Conservation (phyloP, 2,329 filamentous ascomycete species). For the Nannizziopsis arthrosporioides region DNA sequence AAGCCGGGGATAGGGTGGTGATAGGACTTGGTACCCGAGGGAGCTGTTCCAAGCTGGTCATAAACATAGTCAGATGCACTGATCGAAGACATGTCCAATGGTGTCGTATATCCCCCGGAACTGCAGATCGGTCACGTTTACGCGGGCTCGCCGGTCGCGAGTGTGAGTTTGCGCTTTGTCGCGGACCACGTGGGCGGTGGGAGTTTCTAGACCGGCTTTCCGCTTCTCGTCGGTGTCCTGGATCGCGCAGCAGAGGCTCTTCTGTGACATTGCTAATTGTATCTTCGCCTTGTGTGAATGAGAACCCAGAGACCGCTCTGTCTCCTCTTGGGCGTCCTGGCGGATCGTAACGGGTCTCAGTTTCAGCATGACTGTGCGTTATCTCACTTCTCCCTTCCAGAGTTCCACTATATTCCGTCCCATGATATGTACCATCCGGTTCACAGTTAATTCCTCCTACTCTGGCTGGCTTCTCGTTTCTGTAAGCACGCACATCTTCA, state of each 20-base stretch:
- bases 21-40: conserved; percentile 43
- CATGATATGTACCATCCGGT: conserved; percentile 72
- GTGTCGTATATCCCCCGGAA: conserved; percentile 35
- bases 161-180: conserved; percentile 14
- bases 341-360: conserved; percentile 36
- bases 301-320: conserved; percentile 30
- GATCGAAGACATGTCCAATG: conserved; percentile 33
- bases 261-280: conserved; percentile 28
- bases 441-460: conserved; percentile 82
- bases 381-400: conserved; percentile 45
- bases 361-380: conserved; percentile 24
- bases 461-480: conserved; percentile 70
- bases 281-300: conserved; percentile 40
- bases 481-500: conserved; percentile 67
- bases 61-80: conserved; percentile 32
- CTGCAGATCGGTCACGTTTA: conserved; percentile 27
- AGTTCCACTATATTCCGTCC: conserved; percentile 56
- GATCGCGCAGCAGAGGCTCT: conserved; percentile 22
- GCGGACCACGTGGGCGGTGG: conserved; percentile 14
- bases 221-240: conserved; percentile 5
- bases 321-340: conserved; percentile 19
- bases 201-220: conserved; percentile 7
- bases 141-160: conserved; percentile 28
- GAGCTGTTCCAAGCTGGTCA: conserved; percentile 29
- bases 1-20: conserved; percentile 47